Evolutionary conservation across 306 rosid genomes (phyloP), one percentile per base, ranked within the genome.

Genomic region (Mucuna pruriens): DNA sequence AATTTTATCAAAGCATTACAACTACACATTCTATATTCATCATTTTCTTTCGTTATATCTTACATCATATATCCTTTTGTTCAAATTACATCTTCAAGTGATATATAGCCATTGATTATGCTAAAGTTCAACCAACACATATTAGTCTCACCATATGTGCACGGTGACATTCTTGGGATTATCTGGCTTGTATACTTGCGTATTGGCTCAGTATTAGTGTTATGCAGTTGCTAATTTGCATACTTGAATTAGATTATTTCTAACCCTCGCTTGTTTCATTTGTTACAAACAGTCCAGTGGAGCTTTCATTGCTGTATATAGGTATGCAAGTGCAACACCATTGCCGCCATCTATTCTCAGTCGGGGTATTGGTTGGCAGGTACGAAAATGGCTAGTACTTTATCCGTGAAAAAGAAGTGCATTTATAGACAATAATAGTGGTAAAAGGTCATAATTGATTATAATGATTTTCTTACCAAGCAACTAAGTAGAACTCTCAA

Each of bases 301-400:
- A 76, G 97, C 90, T 74, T 95, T 95, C 87, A 71, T 90, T 79
- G 97, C 89, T 19, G 94, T 93, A 2, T 84, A 93, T 78, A 93
- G 99, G 87, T 95, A 78, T 88, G 94, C 97, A 52, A 95, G 99
- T 88, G 99, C 99, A 54, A 95, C 99, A 67, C 91, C 86, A 26
- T 44, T 93, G 75, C 99, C 99, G 0, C 97, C 99, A 73, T 85
- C 99, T 51, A 88, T 95, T 87, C 93, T 93, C 69, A 95, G 99
- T 70, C 92, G 99, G 62, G 99, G 97, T 31, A 82, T 95, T 76
- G 99, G 97, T 85, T 95, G 99, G 99, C 99, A 95, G 99, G 99
- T 95, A 87, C 3, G 12, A 40, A 77, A 26, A 67, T 68, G 49
- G 23, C 66, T 45, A 60, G 36, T 55, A 34, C 57, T 71, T 57